Evolutionary conservation across 73 alveolate genomes (phyloP), one percentile per base, ranked within the genome.

Genomic region (Tetrahymena elliotti): DNA sequence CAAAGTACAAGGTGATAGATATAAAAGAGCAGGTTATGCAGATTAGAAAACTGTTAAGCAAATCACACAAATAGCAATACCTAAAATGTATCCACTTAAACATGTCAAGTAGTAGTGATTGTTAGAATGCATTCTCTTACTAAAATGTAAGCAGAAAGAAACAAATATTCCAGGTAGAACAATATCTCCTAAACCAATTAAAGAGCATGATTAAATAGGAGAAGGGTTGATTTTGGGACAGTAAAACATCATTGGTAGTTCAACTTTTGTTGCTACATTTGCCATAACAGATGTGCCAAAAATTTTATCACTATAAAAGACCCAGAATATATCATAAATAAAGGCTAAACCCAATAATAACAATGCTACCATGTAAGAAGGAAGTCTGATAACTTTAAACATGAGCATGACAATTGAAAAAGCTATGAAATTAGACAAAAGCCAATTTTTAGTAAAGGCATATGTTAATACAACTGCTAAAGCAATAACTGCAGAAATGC

Each of bases 241-340:
- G 96, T 95, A 94, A 82, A 99, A 97, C 97, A 98, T 99, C 92
- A 99, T 98, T 53, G 99, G 99, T 33, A 99, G 98, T 93, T 99
- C 99, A n/a, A 98, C 95, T 84, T 95, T 96, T 88, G 98, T 98
- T 4, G 99, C 99, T 0, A 98, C 99, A 36, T 98, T 96, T 24
- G 98, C 99, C 99, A 99, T 99, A n/a, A 98, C 99, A 37, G 98
- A 98, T 24, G 99, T 98, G 33, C 98, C 99, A 94, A 99, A 99
- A 33, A 93, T 54, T 12, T 40, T 27, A 33, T 95, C 94, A 38
- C 97, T 94, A 15, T 92, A 88, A 36, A 93, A 96, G 8, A 98
- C 99, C 98, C 99, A 98, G 97, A 99, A 98, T 33, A 99, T 99
- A 95, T 98, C 99, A 96, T 99, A 99, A 93, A 99, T 96, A 94